Percentiles rank a stretch among this genome's conserved stretches.
phyloP scores from a whole-genome alignment of 2,329 filamentous ascomycete species.

The Aspergillus niger region DNA sequence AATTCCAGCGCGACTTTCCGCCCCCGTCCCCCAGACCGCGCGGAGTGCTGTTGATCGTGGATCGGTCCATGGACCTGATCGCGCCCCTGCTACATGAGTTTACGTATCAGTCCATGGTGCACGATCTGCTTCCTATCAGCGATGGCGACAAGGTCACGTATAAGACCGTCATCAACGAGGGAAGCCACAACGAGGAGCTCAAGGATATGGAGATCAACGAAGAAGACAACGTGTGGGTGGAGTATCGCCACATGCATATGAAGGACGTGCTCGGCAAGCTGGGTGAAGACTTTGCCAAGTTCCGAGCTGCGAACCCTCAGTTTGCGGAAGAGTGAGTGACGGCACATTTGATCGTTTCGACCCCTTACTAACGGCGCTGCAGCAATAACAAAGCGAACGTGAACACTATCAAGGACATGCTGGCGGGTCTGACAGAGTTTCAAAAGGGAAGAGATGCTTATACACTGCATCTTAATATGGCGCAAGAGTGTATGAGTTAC shows the following conservation, averaged over 20 bases:
- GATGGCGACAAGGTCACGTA: constrained; percentile 89
- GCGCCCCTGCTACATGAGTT: constrained; percentile 92
- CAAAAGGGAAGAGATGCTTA: constrained; percentile 95
- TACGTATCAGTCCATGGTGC: constrained; percentile 97
- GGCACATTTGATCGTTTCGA: not conserved
- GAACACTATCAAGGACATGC: constrained; percentile 94
- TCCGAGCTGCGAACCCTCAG: constrained; percentile 86
- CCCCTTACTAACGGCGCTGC: constrained; percentile 4
- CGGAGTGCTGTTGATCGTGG: constrained; percentile 81
- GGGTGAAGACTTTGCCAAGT: constrained; percentile 88
- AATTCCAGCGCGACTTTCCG: constrained; percentile 82
- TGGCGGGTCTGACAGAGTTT: constrained; percentile 91
- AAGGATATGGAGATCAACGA: constrained; percentile 92
- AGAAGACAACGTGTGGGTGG: constrained; percentile 91
- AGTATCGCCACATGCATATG: constrained; percentile 95
- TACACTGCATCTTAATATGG: constrained; percentile 92
- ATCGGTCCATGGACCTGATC: constrained; percentile 88
- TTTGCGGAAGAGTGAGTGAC: constrained; percentile 69
- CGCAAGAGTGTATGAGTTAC: constrained; percentile 92
- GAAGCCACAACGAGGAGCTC: constrained; percentile 67
- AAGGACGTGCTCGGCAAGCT: constrained; percentile 95
- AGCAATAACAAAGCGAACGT: constrained; percentile 71
- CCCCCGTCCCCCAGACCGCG: constrained; percentile 71
- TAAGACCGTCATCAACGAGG: constrained; percentile 76
- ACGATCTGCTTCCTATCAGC: constrained; percentile 84